A percentile compares a stretch with the other conserved stretches of the same genome.
Conservation (phyloP, 1,284 basidiomycete species). For the Cryptococcus sp. region DNA sequence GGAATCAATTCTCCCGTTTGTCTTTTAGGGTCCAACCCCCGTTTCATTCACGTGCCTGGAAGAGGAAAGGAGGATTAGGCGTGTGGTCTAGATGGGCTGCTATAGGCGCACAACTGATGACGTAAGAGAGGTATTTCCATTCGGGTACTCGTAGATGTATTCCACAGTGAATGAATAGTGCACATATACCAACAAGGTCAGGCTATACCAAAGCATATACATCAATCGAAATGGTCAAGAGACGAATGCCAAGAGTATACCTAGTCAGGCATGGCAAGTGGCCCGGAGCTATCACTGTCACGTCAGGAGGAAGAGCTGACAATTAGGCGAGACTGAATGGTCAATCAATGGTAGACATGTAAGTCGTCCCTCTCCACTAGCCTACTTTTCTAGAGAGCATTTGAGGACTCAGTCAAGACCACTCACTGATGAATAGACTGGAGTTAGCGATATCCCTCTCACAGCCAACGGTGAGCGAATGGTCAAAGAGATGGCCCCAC, state of each 20-base stretch:
- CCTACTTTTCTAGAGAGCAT: too few species aligned
- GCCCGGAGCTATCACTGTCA: not conserved
- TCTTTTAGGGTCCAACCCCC: not conserved
- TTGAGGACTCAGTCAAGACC: too few species aligned
- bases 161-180: not conserved
- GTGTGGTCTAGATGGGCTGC: too few species aligned
- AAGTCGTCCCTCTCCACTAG: constrained; percentile 20
- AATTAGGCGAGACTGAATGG: constrained; percentile 86
- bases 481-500: constrained; percentile 61
- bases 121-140: too few species aligned
- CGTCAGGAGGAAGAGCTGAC: constrained; percentile 1
- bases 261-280: constrained; percentile 44
- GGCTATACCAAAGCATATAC: too few species aligned
- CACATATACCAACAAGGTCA: too few species aligned
- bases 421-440: constrained; percentile 60
- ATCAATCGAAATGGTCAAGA: constrained; percentile 17
- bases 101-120: too few species aligned
- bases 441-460: constrained; percentile 78
- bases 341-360: constrained; percentile 82
- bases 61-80: not conserved
- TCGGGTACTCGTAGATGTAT: not conserved
- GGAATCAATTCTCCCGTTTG: not conserved
- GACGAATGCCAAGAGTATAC: constrained; percentile 49
- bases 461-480: constrained; percentile 74
- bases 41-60: not conserved